phyloP scores from a whole-genome alignment of 169 alveolate genomes.

The Cryptosporidium viatorum region DNA sequence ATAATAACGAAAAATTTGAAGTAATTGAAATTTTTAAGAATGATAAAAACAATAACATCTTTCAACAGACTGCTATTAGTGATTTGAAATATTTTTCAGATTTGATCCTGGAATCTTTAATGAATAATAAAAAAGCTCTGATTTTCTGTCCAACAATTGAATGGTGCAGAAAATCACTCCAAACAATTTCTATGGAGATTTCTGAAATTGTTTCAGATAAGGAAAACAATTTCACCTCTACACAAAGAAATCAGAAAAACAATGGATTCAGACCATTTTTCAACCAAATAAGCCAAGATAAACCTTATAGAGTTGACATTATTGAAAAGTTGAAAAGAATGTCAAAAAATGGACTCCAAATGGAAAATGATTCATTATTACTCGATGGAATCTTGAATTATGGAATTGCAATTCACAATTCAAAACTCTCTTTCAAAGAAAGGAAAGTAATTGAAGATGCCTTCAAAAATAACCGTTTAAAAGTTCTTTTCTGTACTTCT shows the following conservation, averaged over 20 bases:
- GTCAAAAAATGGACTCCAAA: not conserved
- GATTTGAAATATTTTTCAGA: conserved; percentile 47
- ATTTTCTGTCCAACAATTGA: conserved; percentile 64
- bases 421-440: conserved; percentile 38
- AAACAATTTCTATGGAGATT: not conserved
- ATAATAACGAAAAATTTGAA: not conserved
- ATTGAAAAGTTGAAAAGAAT: not conserved
- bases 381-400: conserved; percentile 19
- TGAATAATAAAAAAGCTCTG: conserved; percentile 12
- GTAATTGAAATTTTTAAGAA: not conserved
- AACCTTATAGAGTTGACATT: not conserved
- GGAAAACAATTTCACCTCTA: not conserved
- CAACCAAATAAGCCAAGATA: not conserved
- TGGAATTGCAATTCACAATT: conserved; percentile 37
- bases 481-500: conserved; percentile 30
- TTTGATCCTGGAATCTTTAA: conserved; percentile 39
- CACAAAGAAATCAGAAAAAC: not conserved
- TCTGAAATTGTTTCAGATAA: not conserved
- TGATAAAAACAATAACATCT: not conserved
- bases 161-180: conserved; percentile 61
- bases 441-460: conserved; percentile 40
- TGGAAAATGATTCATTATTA: not conserved
- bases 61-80: not conserved
- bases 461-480: not conserved
- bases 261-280: not conserved